Evolutionary conservation across 192 early-diverging fungal species (phyloP).

Genomic region (Mortierella claussenii): DNA sequence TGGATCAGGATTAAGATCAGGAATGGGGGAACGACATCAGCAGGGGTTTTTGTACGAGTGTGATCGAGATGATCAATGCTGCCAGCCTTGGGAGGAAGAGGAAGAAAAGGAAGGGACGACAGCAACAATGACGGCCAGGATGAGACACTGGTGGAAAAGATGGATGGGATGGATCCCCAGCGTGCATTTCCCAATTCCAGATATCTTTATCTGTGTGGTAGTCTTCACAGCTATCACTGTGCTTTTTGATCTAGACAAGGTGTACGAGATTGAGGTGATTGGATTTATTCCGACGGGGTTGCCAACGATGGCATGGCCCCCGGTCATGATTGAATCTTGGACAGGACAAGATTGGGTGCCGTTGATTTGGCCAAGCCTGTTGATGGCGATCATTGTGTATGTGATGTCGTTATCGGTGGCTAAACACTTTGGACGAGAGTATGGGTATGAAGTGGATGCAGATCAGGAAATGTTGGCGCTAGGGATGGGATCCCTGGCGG

Average conservation of each 20-base stretch:
- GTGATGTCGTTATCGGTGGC: conserved; percentile 54
- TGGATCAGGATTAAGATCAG: too few species aligned
- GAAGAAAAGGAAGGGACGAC: not conserved
- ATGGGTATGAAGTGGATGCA: conserved; percentile 49
- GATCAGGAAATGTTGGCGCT: conserved; percentile 54
- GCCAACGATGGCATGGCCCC: conserved; percentile 30
- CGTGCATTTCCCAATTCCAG: conserved; percentile 49
- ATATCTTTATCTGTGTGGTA: conserved; percentile 47
- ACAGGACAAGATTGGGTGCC: conserved; percentile 6
- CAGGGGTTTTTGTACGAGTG: too few species aligned
- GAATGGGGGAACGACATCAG: too few species aligned
- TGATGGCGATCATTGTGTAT: conserved; percentile 51
- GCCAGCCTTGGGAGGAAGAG: too few species aligned
- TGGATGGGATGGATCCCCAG: conserved; percentile 6
- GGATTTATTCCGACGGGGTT: conserved; percentile 50
- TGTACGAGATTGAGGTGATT: conserved; percentile 38
- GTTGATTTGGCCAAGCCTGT: conserved; percentile 37
- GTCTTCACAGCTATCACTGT: conserved; percentile 43
- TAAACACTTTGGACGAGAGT: conserved; percentile 40
- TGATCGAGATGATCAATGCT: too few species aligned
- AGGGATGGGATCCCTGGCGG: conserved; percentile 36
- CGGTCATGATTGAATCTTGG: conserved; percentile 9
- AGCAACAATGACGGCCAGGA: not conserved
- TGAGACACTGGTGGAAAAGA: not conserved
- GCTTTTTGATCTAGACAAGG: conserved; percentile 30